phyloP scores from a whole-genome alignment of 768 basidiomycete species.

The Mycena filopes region DNA sequence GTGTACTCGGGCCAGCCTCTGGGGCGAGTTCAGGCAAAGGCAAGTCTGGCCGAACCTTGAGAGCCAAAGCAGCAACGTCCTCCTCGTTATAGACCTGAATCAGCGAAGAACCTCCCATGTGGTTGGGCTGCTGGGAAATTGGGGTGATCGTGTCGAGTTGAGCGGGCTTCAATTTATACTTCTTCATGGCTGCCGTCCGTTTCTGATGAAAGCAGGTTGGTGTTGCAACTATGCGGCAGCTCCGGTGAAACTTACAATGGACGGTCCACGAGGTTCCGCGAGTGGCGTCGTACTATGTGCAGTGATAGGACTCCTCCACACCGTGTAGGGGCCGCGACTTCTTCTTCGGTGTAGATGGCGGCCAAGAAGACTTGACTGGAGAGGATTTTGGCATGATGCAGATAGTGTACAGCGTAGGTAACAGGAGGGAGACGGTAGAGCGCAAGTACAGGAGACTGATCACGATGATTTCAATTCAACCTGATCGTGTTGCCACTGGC shows the following conservation, averaged over 20 bases:
- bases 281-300: slow-evolving; percentile 1
- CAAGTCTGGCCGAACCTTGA: slow-evolving; percentile 15
- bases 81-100: slow-evolving; percentile 26
- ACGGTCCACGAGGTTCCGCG: slow-evolving; percentile 13
- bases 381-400: slow-evolving; percentile 16
- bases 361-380: slow-evolving; percentile 9
- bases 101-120: slow-evolving; percentile 23
- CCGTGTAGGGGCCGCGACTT: slow-evolving; percentile 10
- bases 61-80: slow-evolving; percentile 18
- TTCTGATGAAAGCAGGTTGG: slow-evolving; percentile 4
- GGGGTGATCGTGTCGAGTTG: slow-evolving; percentile 25
- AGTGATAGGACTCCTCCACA: slow-evolving; percentile 15
- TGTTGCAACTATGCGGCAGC: too few relatives aligned
- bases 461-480: slow-evolving; percentile 3
- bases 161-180: slow-evolving; percentile 24
- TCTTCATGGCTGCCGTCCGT: slow-evolving; percentile 13
- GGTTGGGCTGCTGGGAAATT: slow-evolving; percentile 11
- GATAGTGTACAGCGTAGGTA: too few relatives aligned
- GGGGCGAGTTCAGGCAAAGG: slow-evolving; percentile 18
- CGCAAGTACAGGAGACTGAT: neutral
- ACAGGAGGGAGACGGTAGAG: too few relatives aligned
- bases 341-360: slow-evolving; percentile 23
- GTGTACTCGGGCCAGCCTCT: neutral
- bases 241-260: slow-evolving; percentile 24
- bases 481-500: neutral